Conservation (phyloP, 2,329 filamentous ascomycete species). For the Penicillium thymicola region DNA sequence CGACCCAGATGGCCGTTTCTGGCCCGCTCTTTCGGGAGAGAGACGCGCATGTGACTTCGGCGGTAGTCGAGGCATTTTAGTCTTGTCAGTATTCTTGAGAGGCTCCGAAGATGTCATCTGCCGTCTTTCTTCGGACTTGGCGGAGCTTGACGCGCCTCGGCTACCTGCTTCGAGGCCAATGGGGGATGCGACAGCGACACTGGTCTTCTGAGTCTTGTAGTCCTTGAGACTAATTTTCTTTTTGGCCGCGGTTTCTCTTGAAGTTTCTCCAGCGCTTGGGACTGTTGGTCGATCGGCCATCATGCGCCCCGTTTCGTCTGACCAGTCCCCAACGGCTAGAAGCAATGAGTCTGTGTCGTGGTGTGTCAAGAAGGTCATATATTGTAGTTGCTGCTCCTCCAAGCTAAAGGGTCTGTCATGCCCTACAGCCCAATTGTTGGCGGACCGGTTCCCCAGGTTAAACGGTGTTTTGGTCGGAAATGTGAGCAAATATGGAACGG, state of each 20-base stretch:
- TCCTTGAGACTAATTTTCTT: constrained; percentile 62
- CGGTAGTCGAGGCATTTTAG: constrained; percentile 7
- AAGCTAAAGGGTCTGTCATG: constrained; percentile 52
- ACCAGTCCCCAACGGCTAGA: constrained; percentile 54
- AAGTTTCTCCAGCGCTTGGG: constrained; percentile 41
- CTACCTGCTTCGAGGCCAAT: constrained; percentile 21
- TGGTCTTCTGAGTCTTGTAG: constrained; percentile 57
- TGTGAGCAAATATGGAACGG: constrained; percentile 46
- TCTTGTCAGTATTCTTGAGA: constrained; percentile 16
- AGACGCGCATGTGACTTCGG: constrained; percentile 14
- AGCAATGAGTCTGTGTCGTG: constrained; percentile 54
- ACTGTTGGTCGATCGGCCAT: constrained; percentile 42
- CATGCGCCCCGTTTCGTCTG: constrained; percentile 47
- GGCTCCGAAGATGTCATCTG: constrained; percentile 18
- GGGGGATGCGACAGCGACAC: constrained; percentile 27
- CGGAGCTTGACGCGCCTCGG: constrained; percentile 16
- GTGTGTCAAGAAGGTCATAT: constrained; percentile 60
- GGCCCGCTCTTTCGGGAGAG: constrained; percentile 18
- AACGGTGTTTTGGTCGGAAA: constrained; percentile 48
- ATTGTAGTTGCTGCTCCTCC: constrained; percentile 59
- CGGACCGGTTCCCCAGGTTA: constrained; percentile 41
- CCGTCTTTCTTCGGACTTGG: constrained; percentile 20
- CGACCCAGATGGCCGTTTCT: constrained; percentile 29
- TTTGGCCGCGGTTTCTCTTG: constrained; percentile 45
- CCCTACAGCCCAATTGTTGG: constrained; percentile 48